Evolutionary conservation across 73 alveolate species (phyloP), one percentile per base, ranked within the genome.

Genomic region (Paramecium pentaurelia): DNA sequence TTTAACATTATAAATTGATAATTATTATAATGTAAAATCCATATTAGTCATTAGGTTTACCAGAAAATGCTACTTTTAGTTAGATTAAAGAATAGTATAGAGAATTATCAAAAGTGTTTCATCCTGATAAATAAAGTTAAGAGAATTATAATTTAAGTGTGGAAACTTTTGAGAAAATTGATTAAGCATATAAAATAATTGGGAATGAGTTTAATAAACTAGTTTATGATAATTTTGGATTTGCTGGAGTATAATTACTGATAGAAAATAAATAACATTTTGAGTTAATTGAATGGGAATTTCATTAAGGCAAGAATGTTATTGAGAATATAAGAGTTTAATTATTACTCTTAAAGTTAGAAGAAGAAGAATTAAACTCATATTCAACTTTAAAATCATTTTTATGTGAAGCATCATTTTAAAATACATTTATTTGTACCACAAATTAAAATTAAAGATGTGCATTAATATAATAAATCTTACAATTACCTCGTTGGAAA

Each of bases 141-240:
- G 32, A 44, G 34, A 40, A 45, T 80, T 80, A 44, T 80, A 47
- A 80, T 49, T 49, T 42, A 42, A 80, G 75, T 42, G 91, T 80
- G 11, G 47, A 80, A 44, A 47, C 75, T 38, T 80, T 80, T 45
- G 77, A 80, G 30, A 44, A 80, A 80, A 47, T 80, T 8, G 91
- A 80, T 80, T 14, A 80, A 22, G 91, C 75, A n/a, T 44, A 80
- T 3, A 44, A 80, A 64, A 80, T 80, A 4, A 80, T 80, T 11
- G 49, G 91, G 25, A 80, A 34, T 32, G 44, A 80, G 38, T 80
- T 80, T 42, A 80, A 44, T 40, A 80, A 80, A 25, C 30, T 80
- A 14, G 49, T 80, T 42, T 80, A 80, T 36, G 91, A 80, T 80
- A 80, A 80, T 80, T 80, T 80, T 80, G 75, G 91, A n/a, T 27